phyloP scores from a whole-genome alignment of 495 filamentous ascomycete genomes.

The Cryomyces minteri region DNA sequence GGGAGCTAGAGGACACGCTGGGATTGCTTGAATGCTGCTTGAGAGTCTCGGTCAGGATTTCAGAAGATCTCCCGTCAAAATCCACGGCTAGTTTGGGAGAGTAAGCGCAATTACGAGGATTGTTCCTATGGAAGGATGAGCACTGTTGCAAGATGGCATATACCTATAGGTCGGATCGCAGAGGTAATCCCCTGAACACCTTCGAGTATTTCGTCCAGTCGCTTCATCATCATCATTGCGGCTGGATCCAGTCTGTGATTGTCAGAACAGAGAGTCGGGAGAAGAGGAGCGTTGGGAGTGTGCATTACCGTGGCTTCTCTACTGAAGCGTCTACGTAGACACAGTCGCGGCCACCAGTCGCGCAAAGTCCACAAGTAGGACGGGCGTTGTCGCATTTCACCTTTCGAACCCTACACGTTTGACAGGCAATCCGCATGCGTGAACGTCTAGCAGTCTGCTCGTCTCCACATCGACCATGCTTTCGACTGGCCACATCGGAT shows the following conservation, averaged over 20 bases:
- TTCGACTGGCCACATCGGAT: not conserved
- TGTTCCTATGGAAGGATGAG: not conserved
- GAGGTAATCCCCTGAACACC: not conserved
- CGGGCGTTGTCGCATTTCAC: conserved; percentile 5
- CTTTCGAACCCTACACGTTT: conserved; percentile 4
- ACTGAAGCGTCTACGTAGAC: conserved; percentile 1
- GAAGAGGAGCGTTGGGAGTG: not conserved
- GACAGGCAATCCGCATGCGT: conserved; percentile 1
- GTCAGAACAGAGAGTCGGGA: not conserved
- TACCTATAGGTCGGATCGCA: not conserved
- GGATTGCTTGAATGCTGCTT: not conserved
- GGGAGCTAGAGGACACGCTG: not conserved
- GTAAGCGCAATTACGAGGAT: not conserved
- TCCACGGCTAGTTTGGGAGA: not conserved
- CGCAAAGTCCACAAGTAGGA: conserved; percentile 2
- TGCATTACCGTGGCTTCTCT: conserved; percentile 1
- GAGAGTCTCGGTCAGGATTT: not conserved
- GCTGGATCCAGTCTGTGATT: conserved; percentile 3
- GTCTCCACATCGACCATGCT: not conserved
- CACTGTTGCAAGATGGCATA: not conserved
- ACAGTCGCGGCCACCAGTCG: not conserved
- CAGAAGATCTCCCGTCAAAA: not conserved
- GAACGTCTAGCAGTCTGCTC: not conserved
- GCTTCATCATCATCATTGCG: not conserved
- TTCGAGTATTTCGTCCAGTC: conserved; percentile 1